Evolutionary conservation across 1,284 basidiomycete species (phyloP).

Genomic region (Heterobasidion parviporum): DNA sequence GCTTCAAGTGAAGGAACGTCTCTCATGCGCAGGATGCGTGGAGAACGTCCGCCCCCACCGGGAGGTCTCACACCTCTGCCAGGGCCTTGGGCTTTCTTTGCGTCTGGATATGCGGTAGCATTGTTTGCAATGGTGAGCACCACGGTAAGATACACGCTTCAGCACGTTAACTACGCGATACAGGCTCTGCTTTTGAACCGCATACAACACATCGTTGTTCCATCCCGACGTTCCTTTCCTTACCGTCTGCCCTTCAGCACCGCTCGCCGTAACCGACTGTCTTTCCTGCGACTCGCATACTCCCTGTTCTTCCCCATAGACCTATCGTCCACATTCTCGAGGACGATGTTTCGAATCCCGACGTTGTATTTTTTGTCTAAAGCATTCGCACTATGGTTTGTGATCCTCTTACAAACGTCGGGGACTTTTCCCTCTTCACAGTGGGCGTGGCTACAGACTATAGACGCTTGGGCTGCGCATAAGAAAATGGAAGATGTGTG

Average conservation of each 20-base stretch:
- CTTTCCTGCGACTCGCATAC: constrained; percentile 24
- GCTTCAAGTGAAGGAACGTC: not conserved
- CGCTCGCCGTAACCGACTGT: constrained; percentile 14
- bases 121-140: constrained; percentile 5
- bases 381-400: constrained; percentile 45
- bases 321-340: constrained; percentile 47
- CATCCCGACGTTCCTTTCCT: constrained; percentile 38
- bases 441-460: constrained; percentile 20
- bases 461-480: constrained; percentile 38
- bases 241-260: constrained; percentile 18
- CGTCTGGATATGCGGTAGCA: constrained; percentile 4
- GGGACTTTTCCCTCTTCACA: constrained; percentile 27
- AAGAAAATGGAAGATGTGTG: constrained; percentile 56
- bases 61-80: constrained; percentile 1
- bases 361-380: constrained; percentile 52
- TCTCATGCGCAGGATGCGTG: not conserved
- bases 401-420: constrained; percentile 50
- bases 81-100: constrained; percentile 6
- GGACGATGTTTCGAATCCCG: constrained; percentile 50
- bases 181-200: constrained; percentile 63
- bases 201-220: constrained; percentile 69
- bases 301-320: constrained; percentile 50
- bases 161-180: not conserved
- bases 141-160: not conserved
- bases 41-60: constrained; percentile 1